Conservation (phyloP, 108 stramenopile species). For the Skeletonema grethae region DNA sequence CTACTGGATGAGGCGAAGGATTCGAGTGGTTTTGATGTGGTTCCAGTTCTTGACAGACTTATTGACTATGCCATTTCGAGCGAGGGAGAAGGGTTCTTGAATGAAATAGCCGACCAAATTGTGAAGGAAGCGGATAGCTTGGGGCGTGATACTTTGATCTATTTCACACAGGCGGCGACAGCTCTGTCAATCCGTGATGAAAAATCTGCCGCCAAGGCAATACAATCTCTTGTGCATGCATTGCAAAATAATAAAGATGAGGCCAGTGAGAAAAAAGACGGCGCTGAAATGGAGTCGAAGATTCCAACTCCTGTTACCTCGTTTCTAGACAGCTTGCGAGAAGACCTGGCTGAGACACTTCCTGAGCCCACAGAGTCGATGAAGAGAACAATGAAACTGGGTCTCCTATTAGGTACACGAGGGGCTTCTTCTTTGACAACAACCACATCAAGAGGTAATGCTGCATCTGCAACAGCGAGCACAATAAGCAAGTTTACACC, state of each 20-base stretch:
- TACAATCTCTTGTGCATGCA: conserved; percentile 52
- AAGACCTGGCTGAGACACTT: conserved; percentile 52
- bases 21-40: conserved; percentile 81
- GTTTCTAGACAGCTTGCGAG: conserved; percentile 27
- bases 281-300: not conserved
- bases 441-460: conserved; percentile 22
- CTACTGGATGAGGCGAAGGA: conserved; percentile 84
- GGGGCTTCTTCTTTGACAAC: conserved; percentile 42
- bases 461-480: conserved; percentile 47
- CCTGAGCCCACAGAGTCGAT: conserved; percentile 76
- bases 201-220: conserved; percentile 63
- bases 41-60: conserved; percentile 81
- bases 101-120: conserved; percentile 74
- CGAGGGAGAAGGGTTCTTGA: conserved; percentile 76
- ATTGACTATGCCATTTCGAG: conserved; percentile 77
- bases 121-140: conserved; percentile 79
- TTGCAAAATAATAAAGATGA: conserved; percentile 18
- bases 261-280: not conserved
- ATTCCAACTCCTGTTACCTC: conserved; percentile 29
- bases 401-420: conserved; percentile 52
- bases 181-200: conserved; percentile 75
- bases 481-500: conserved; percentile 66
- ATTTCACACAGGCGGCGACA: conserved; percentile 57
- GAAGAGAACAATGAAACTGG: conserved; percentile 63
- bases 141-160: conserved; percentile 65